Evolutionary conservation across 345 rosid genomes (phyloP).

Genomic region (Nasturtium officinale): DNA sequence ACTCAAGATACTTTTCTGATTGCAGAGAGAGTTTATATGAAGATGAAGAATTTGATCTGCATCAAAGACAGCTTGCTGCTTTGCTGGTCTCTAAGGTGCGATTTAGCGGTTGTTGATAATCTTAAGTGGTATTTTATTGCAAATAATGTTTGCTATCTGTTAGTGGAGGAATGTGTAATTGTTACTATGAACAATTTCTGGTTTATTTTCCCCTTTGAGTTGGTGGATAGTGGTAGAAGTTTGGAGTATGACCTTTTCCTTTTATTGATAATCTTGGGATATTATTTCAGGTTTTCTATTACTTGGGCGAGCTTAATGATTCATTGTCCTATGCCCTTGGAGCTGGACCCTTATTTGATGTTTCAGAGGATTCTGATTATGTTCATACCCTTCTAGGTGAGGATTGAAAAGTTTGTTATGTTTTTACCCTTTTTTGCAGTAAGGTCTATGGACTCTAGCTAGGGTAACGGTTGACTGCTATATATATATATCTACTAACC

Average conservation of each 20-base stretch:
- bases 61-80: conserved; percentile 95
- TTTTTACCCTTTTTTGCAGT: not conserved
- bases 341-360: conserved; percentile 90
- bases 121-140: not conserved
- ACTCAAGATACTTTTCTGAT: conserved; percentile 7
- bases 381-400: conserved; percentile 92
- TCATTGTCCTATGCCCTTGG: conserved; percentile 99
- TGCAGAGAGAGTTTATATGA: conserved; percentile 91
- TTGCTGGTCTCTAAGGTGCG: conserved; percentile 88
- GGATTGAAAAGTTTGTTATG: conserved; percentile 29
- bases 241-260: not conserved
- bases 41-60: conserved; percentile 92
- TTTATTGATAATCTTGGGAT: conserved; percentile 5
- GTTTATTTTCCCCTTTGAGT: not conserved
- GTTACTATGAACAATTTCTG: not conserved
- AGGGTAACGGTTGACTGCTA: conserved; percentile 13
- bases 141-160: not conserved
- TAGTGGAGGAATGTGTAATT: conserved; percentile 1
- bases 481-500: not conserved
- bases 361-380: conserved; percentile 93
- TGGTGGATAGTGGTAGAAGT: conserved; percentile 19
- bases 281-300: conserved; percentile 76
- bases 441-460: not conserved
- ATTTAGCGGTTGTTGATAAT: not conserved
- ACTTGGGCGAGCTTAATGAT: conserved; percentile 94